These are phyloP conservation scores for Russula ochroleuca DNA, from an alignment of 768 basidiomycete species.

Conservation along the genomic window DNA sequence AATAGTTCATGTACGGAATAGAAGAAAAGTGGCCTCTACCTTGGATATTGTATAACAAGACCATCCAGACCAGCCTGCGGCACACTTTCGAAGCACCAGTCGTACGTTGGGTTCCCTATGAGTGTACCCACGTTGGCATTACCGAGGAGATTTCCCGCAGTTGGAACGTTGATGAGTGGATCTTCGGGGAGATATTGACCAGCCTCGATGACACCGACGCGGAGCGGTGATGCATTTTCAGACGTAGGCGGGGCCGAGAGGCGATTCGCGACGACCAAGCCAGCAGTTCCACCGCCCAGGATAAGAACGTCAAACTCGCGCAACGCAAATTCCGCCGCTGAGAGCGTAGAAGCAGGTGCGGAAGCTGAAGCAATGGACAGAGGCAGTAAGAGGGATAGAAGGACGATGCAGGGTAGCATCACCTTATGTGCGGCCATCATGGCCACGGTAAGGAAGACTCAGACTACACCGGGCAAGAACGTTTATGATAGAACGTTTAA, in stretches of 20 bases:
- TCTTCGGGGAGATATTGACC: slow-evolving; percentile 22
- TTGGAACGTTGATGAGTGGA: slow-evolving; percentile 25
- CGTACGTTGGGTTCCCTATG: slow-evolving; percentile 24
- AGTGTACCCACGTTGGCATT: slow-evolving; percentile 24
- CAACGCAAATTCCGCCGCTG: slow-evolving; percentile 20
- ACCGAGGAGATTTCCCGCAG: slow-evolving; percentile 24
- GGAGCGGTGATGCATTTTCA: slow-evolving; percentile 11
- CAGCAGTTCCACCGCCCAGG: slow-evolving; percentile 24
- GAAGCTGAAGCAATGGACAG: slow-evolving; percentile 2
- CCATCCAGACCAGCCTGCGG: slow-evolving; percentile 24
- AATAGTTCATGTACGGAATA: background rate
- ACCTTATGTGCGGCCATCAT: background rate
- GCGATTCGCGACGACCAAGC: slow-evolving; percentile 25
- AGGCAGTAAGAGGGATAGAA: slow-evolving; percentile 4
- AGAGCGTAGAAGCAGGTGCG: slow-evolving; percentile 4
- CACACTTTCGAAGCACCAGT: slow-evolving; percentile 25
- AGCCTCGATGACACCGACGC: slow-evolving; percentile 27
- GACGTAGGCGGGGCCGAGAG: slow-evolving; percentile 21
- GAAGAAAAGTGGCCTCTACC: too few relatives aligned
- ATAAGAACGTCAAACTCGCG: slow-evolving; percentile 22
- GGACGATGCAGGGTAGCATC: background rate
- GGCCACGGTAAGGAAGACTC: too few relatives aligned
- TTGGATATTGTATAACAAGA: slow-evolving; percentile 20
- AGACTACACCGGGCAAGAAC: background rate
- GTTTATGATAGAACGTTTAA: background rate